Base-by-base conservation (phyloP, 345 rosid species). In the Euphorbia pulcherrima region DNA sequence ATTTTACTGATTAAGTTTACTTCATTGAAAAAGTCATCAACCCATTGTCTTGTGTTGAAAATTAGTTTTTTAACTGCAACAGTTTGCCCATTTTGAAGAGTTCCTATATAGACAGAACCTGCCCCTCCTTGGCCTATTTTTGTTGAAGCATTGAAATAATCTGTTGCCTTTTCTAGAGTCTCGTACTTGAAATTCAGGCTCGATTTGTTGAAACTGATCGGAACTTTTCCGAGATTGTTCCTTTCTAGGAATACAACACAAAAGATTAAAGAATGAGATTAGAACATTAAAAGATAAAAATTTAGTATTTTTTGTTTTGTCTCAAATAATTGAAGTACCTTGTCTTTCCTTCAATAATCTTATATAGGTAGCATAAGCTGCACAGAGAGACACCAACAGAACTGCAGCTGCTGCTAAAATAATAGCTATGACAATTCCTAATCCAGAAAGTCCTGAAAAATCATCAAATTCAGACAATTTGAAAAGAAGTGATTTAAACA, bases 41-140 rank as follows among this genome's bases (percentile, higher is more conserved):
- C 88, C 88, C 88, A 84, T 67, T 84, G 86, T 75, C 79, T 74
- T 2, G 86, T 82, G 44, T 85, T 85, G 55, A 75, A 85, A 40
- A 82, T 58, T 76, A 85, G 64, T 47, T 85, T 80, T 67, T 82
- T 82, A 3, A 85, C 85, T 26, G 88, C 88, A 11, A 85, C 82
- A 41, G 69, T 65, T 62, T 67, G 64, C 18, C 81, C 82, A 77
- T 77, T 67, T 21, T 76, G 71, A 61, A 85, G 86, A 53, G 64
- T 71, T 40, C 88, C 85, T 30, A 73, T 61, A 73, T 44, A 85
- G 10, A 85, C 85, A 11, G 83, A 74, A 54, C 88, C 86, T 8
- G 80, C 71, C 47, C 85, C 88, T 77, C 88, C 86, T 71, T 85
- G 82, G 65, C 88, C 88, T 80, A 85, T 3, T 60, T 69, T 80